Percentiles rank a stretch among this genome's conserved stretches.
Evolutionary conservation across 345 rosid genomes (phyloP).

Genomic region (Lepidium sativum): DNA sequence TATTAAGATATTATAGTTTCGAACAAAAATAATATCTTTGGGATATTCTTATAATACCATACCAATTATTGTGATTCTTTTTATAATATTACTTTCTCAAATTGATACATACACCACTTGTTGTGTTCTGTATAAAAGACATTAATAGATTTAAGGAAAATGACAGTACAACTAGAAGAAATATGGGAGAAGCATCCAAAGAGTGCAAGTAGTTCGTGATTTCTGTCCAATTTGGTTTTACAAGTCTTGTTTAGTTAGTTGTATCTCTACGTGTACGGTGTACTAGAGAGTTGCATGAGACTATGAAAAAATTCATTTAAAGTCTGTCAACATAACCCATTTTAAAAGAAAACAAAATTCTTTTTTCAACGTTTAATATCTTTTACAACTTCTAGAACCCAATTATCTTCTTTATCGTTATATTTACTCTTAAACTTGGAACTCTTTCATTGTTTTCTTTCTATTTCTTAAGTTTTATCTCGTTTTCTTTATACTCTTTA

Average conservation of each 20-base stretch:
- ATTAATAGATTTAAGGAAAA: not conserved
- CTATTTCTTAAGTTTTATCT: too few relatives aligned
- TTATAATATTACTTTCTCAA: too few relatives aligned
- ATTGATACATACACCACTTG: too few relatives aligned
- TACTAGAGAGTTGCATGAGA: not conserved
- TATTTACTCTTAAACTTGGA: too few relatives aligned
- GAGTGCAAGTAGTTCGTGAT: not conserved
- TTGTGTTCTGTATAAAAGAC: not conserved
- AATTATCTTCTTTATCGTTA: too few relatives aligned
- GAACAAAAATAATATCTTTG: not conserved
- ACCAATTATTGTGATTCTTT: not conserved
- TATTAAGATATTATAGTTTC: too few relatives aligned
- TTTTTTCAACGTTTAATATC: not conserved
- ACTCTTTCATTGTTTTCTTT: too few relatives aligned
- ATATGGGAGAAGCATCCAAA: not conserved
- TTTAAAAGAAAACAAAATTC: too few relatives aligned
- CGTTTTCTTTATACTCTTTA: too few relatives aligned
- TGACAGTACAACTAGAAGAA: conserved; percentile 2
- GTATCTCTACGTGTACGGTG: conserved; percentile 24
- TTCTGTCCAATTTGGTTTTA: not conserved
- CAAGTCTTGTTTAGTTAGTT: conserved; percentile 18
- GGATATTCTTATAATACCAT: not conserved
- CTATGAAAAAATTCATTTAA: not conserved
- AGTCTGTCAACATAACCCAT: not conserved
- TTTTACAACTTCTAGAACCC: too few relatives aligned